Evolutionary conservation across 2,329 filamentous ascomycete species (phyloP).

Genomic region (Aureobasidium melanogenum): DNA sequence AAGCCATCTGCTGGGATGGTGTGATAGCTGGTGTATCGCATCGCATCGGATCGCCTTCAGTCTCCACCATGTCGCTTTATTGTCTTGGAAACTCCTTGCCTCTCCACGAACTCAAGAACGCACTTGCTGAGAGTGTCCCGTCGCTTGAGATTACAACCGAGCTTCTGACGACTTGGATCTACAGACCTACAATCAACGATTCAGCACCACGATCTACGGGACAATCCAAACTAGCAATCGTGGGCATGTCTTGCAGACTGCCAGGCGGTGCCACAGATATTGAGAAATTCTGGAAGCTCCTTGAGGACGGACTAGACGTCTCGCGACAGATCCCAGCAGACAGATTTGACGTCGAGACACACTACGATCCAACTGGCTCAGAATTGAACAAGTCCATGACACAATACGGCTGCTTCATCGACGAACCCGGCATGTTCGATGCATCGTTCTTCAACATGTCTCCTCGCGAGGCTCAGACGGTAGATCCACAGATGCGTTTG

Average conservation of each 20-base stretch:
- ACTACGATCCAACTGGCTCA: neutral
- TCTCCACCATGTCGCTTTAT: no score
- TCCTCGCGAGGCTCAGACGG: slow-evolving; percentile 54
- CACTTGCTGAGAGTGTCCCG: no score
- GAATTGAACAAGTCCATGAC: neutral
- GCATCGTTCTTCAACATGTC: slow-evolving; percentile 82
- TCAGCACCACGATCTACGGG: slow-evolving; percentile 12
- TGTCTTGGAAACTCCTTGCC: no score
- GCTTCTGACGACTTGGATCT: neutral
- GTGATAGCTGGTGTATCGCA: no score
- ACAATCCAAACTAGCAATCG: slow-evolving; percentile 18
- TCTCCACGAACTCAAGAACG: no score
- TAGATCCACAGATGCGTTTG: slow-evolving; percentile 34
- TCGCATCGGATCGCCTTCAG: no score
- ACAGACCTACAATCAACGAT: neutral
- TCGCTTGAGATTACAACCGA: no score
- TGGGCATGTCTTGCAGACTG: slow-evolving; percentile 21
- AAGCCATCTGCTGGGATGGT: no score
- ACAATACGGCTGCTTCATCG: slow-evolving; percentile 46
- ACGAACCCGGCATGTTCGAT: slow-evolving; percentile 69
- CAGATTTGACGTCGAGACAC: neutral
- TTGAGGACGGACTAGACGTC: neutral
- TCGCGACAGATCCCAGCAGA: neutral
- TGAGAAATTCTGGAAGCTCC: neutral
- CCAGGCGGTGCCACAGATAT: slow-evolving; percentile 17